These are phyloP conservation scores for Closterium sp. DNA, from an alignment of 139 green algal species.

Conservation along the genomic window DNA sequence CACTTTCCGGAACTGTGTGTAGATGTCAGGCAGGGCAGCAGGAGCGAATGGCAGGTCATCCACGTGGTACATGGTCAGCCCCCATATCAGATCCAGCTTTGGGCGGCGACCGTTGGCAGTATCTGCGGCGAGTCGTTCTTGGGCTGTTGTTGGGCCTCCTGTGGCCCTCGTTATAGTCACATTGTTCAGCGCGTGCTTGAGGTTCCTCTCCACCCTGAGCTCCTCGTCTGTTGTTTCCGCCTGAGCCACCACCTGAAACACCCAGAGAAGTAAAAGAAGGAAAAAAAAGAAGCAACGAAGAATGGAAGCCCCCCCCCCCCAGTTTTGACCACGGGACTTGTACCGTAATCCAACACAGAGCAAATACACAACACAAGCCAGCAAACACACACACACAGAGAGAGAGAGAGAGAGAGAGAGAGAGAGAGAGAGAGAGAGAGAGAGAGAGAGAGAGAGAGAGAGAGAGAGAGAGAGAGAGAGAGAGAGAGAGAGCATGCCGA, in stretches of 20 bases:
- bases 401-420: no score
- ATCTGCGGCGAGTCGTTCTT: not conserved
- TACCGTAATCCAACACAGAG: no score
- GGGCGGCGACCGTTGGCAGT: not conserved
- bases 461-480: no score
- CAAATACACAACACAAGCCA: no score
- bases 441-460: no score
- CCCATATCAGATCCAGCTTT: constrained; percentile 54
- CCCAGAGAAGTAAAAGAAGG: no score
- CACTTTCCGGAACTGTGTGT: constrained; percentile 81
- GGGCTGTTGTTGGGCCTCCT: not conserved
- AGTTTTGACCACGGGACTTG: no score
- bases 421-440: no score
- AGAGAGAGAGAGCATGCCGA: no score
- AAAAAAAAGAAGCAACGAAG: no score
- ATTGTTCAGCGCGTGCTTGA: not conserved
- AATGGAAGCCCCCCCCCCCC: no score
- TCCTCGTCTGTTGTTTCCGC: constrained; percentile 53
- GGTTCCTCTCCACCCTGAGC: constrained; percentile 39
- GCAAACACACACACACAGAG: no score
- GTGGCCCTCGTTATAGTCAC: not conserved
- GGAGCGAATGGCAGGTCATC: constrained; percentile 86
- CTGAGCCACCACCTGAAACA: constrained; percentile 27
- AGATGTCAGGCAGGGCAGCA: constrained; percentile 67
- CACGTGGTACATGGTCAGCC: constrained; percentile 86